Conservation (phyloP, 345 rosid species). For the Microthlaspi erraticum region DNA sequence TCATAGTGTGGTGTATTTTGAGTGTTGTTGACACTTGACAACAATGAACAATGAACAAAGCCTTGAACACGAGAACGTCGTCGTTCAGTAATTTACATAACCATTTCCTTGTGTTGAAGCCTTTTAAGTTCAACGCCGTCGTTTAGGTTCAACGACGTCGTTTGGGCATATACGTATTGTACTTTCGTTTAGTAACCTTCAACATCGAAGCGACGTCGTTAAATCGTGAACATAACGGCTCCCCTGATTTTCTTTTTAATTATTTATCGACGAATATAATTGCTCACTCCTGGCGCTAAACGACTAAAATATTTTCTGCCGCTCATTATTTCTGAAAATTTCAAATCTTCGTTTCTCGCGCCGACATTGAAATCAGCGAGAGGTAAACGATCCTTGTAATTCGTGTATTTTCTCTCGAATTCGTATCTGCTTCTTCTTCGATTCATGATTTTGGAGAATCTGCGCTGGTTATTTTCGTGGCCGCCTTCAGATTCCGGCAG, state of each 20-base stretch:
- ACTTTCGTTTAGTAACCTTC: no score
- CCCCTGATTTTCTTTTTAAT: no score
- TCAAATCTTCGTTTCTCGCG: conserved; percentile 42
- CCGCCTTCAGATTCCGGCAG: conserved; percentile 18
- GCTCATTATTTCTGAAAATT: conserved; percentile 16
- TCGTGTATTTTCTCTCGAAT: conserved; percentile 23
- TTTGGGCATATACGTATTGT: no score
- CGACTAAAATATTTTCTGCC: not conserved
- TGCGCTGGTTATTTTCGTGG: not conserved
- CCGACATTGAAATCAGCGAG: conserved; percentile 37
- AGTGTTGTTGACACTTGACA: not conserved
- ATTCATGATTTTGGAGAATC: not conserved
- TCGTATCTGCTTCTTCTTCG: conserved; percentile 10
- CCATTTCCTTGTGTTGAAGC: no score
- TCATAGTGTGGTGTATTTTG: not conserved
- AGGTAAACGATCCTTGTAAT: conserved; percentile 21
- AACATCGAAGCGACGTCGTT: no score
- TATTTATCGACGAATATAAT: not conserved
- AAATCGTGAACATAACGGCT: not conserved
- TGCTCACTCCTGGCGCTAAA: not conserved
- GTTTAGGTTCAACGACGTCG: no score
- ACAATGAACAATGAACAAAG: not conserved
- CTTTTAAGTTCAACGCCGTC: no score
- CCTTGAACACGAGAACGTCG: not conserved
- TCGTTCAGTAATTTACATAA: not conserved